phyloP scores from a whole-genome alignment of 83 land plant species.

The Diphasiastrum complanatum region DNA sequence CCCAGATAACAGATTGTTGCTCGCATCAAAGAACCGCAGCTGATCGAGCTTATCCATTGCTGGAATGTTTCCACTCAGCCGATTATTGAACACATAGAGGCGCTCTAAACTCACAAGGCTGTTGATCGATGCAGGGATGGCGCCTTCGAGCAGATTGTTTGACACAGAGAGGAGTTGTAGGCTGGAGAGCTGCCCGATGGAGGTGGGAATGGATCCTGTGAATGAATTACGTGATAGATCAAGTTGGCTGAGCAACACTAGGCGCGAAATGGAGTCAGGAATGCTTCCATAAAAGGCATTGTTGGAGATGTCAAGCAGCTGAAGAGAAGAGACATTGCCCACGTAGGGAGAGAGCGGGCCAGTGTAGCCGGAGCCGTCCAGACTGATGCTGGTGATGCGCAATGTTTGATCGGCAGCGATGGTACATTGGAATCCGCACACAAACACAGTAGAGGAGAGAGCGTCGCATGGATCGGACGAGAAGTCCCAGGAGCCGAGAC shows the following conservation, averaged over 20 bases:
- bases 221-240: background rate
- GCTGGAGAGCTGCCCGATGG: background rate
- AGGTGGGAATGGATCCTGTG: background rate
- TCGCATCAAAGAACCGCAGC: background rate
- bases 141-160: background rate
- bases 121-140: background rate
- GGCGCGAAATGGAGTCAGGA: background rate
- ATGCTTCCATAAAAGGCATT: too few relatives aligned
- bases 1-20: background rate
- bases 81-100: background rate
- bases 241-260: background rate
- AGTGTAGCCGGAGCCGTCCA: slow-evolving; percentile 5
- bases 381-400: slow-evolving; percentile 3
- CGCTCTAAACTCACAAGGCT: background rate
- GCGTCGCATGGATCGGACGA: slow-evolving; percentile 7
- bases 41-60: background rate
- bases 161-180: slow-evolving; percentile 1
- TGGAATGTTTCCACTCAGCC: background rate
- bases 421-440: background rate
- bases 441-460: too few relatives aligned
- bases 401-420: background rate
- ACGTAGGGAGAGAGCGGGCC: slow-evolving; percentile 4
- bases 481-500: slow-evolving; percentile 11
- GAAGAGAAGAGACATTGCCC: background rate
- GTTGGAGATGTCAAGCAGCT: slow-evolving; percentile 5